These are phyloP conservation scores for Penicillium verrucosum DNA, from an alignment of 2,329 filamentous ascomycete genomes.

Conservation along the genomic window DNA sequence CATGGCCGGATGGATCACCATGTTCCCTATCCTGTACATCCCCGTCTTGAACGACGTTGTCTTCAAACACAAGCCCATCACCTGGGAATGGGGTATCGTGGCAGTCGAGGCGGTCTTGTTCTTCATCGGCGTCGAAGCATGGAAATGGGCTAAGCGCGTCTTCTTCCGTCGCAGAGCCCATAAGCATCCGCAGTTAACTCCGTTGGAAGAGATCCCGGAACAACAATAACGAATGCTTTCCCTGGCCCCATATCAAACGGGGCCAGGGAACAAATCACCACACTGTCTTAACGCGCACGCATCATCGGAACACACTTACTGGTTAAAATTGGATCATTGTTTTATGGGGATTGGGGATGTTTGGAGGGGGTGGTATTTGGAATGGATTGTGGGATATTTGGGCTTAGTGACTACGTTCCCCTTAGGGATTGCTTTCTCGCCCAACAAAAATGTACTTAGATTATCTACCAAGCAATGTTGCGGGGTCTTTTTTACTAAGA, in stretches of 20 bases:
- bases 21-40: slow-evolving; percentile 62
- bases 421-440: background rate
- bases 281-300: background rate
- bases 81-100: too few relatives aligned
- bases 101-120: too few relatives aligned
- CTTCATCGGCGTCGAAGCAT: too few relatives aligned
- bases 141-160: too few relatives aligned
- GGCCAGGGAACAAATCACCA: slow-evolving; percentile 12
- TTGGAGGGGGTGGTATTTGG: background rate
- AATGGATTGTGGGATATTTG: background rate
- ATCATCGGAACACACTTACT: slow-evolving; percentile 1
- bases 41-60: slow-evolving; percentile 61
- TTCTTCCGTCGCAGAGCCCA: background rate
- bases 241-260: slow-evolving; percentile 7
- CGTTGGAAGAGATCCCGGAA: too few relatives aligned
- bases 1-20: slow-evolving; percentile 50
- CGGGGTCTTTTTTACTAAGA: background rate
- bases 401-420: background rate
- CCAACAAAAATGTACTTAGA: background rate
- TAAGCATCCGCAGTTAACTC: background rate
- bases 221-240: slow-evolving; percentile 20
- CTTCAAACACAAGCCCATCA: slow-evolving; percentile 26
- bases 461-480: background rate
- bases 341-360: background rate
- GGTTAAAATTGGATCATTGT: background rate